These are phyloP conservation scores for Boletellus deceptivus DNA, from an alignment of 1,284 basidiomycete species.

Conservation along the genomic window DNA sequence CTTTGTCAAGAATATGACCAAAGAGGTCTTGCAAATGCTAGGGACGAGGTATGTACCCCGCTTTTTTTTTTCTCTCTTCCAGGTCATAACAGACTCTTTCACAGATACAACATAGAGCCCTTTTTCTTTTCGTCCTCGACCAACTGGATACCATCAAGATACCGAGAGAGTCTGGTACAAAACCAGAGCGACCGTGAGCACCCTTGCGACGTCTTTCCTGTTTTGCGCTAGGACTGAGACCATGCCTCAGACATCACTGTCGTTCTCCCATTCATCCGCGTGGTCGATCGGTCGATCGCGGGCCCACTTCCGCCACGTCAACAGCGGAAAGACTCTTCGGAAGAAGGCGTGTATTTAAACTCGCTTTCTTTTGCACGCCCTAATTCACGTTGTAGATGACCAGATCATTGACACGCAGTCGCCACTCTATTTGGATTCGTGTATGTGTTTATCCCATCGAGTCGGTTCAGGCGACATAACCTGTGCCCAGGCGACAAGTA, in stretches of 20 bases:
- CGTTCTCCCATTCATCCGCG: conserved; percentile 46
- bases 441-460: conserved; percentile 14
- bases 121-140: conserved; percentile 59
- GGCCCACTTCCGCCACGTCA: neutral
- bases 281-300: conserved; percentile 1
- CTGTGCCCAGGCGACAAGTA: conserved; percentile 25
- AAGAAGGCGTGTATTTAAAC: conserved; percentile 1
- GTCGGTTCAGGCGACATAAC: conserved; percentile 1
- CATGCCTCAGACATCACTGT: conserved; percentile 48
- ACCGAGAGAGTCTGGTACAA: conserved; percentile 41
- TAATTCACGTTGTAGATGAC: conserved; percentile 16
- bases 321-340: neutral
- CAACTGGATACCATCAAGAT: conserved; percentile 55
- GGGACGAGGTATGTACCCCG: conserved; percentile 41
- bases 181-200: conserved; percentile 47
- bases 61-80: neutral
- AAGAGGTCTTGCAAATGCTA: conserved; percentile 50
- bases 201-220: neutral
- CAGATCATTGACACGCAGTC: conserved; percentile 33
- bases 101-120: conserved; percentile 43
- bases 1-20: conserved; percentile 49
- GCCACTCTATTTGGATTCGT: conserved; percentile 22
- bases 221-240: neutral
- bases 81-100: neutral
- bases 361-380: neutral